Evolutionary conservation across 2,329 filamentous ascomycete species (phyloP).

Genomic region (Nothophaeocryptopus gaeumannii): DNA sequence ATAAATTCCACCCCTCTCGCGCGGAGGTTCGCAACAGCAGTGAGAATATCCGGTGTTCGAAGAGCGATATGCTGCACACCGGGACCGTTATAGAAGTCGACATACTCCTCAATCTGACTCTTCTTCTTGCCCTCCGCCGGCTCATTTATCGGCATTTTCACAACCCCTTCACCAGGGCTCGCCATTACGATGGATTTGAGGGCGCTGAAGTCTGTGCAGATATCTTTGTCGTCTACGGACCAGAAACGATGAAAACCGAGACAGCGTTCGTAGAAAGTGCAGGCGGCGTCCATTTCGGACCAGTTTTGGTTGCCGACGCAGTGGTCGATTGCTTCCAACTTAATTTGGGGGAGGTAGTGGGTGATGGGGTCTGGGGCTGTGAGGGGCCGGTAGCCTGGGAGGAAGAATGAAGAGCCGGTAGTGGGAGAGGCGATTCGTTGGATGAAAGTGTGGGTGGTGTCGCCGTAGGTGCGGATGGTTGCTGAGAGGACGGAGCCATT

Average conservation of each 20-base stretch:
- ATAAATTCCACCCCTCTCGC: constrained; percentile 93
- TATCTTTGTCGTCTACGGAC: constrained; percentile 90
- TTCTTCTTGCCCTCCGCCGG: constrained; percentile 86
- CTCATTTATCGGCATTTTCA: constrained; percentile 99
- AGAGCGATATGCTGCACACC: constrained; percentile 94
- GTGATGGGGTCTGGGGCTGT: constrained; percentile 45
- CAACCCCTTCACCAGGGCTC: constrained; percentile 68
- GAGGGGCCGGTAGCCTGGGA: constrained; percentile 71
- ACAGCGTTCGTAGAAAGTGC: constrained; percentile 76
- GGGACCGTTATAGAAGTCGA: constrained; percentile 83
- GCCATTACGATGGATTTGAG: constrained; percentile 89
- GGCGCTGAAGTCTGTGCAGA: constrained; percentile 88
- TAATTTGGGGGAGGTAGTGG: constrained; percentile 59
- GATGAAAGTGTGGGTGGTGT: constrained; percentile 91
- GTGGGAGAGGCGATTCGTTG: constrained; percentile 61
- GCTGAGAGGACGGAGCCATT: constrained; percentile 69
- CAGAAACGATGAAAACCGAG: constrained; percentile 96
- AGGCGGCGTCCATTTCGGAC: constrained; percentile 73
- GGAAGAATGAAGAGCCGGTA: constrained; percentile 61
- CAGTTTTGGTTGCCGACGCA: constrained; percentile 97
- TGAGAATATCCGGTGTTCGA: constrained; percentile 75
- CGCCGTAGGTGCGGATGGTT: constrained; percentile 86
- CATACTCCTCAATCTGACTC: constrained; percentile 85
- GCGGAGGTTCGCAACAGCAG: constrained; percentile 71
- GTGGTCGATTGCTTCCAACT: constrained; percentile 80